Base-by-base conservation (phyloP, 208 protist genomes). In the Leishmania tropica region DNA sequence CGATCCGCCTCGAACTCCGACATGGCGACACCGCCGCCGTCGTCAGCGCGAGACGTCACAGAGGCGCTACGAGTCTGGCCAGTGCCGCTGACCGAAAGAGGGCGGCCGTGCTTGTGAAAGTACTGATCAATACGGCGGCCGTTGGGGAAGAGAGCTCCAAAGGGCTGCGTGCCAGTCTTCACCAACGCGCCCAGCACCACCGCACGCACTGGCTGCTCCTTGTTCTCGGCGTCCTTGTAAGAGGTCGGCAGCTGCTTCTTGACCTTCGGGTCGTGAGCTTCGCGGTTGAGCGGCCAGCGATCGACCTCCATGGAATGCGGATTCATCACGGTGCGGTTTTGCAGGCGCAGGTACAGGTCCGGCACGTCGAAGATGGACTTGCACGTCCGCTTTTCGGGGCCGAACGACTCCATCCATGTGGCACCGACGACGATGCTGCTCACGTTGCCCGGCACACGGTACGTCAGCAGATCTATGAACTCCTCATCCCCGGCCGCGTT, bases 221-320 rank as follows among this genome's bases (percentile, higher is more conserved):
- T 28, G 21, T 81, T 31, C 37, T 75, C 68, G 13, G 67, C 80
- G 54, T 80, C 80, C 10, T 81, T 78, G 74, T 87, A 81, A 7
- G 77, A 73, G 15, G 60, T 85, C 56, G 73, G 79, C 67, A 87
- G 75, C 21, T 81, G 81, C 51, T 78, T 60, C 15, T 75, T 64
- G 28, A 68, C 72, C 7, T 58, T 40, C 10, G 40, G 75, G 65
- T 78, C 79, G 51, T 82, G 58, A 6, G 80, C 68, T 73, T 91
- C 90, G 28, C 81, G 72, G 79, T 90, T 80, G 35, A 93, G 78
- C 35, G 92, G 78, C 90, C 92, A 96, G 35, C 92, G 92, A 79
- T 96, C 92, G 24, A 96, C 90, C 83, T 96, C 92, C 58, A 86
- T 87, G 10, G 90, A 85, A 75, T 89, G 89, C 40, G 88, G 90